Evolutionary conservation across 176 grass and related monocot genomes (phyloP).

Genomic region (Ampelocalamus luodianensis): DNA sequence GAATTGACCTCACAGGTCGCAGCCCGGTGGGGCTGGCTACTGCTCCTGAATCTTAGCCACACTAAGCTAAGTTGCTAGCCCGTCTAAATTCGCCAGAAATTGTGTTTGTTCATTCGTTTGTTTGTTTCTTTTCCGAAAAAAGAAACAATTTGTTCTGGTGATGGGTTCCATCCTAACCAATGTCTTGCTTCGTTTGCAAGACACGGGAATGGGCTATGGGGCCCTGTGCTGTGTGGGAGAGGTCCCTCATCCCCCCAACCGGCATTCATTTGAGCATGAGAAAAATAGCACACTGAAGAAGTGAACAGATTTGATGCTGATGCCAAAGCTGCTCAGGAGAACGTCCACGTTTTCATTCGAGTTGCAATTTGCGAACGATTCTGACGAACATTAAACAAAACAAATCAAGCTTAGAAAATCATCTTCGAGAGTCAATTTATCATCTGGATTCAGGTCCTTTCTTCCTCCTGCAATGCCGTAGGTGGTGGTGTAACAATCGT

Average conservation of each 20-base stretch:
- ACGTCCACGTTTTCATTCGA: neutral
- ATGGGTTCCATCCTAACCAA: slow-evolving; percentile 49
- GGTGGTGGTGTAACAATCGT: no score
- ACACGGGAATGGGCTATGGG: neutral
- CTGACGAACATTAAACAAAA: neutral
- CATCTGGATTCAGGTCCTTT: no score
- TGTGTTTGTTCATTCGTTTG: neutral
- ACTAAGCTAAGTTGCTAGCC: neutral
- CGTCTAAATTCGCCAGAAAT: neutral
- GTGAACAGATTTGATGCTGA: neutral
- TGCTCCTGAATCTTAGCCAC: neutral
- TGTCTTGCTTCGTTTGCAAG: slow-evolving; percentile 48
- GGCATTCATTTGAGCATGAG: neutral
- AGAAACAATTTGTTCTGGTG: neutral
- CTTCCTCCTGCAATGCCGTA: no score
- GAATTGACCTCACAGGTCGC: slow-evolving; percentile 22
- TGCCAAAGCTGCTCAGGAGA: slow-evolving; percentile 3
- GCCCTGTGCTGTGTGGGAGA: neutral
- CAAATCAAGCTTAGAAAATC: neutral
- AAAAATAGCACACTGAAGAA: neutral
- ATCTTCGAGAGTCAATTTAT: neutral
- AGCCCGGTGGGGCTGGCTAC: slow-evolving; percentile 1
- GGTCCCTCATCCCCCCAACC: neutral
- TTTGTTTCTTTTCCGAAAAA: neutral
- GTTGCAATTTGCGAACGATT: neutral